These are phyloP conservation scores for Balamuthia mandrillaris DNA, from an alignment of 208 protist genomes.

Conservation along the genomic window DNA sequence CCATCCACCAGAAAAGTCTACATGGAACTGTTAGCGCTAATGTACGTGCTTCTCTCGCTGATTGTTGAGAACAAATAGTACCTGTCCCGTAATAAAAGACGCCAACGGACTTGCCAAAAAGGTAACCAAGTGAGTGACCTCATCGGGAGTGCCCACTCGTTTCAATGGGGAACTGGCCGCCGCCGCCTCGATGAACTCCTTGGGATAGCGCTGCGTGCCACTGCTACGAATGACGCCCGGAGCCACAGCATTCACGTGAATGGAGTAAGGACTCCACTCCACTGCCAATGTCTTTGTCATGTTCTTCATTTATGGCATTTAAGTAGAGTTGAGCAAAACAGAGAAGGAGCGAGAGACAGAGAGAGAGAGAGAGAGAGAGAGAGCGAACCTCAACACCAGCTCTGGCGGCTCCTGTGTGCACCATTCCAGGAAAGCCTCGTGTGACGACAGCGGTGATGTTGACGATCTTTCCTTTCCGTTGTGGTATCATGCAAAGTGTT, in stretches of 20 bases:
- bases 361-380: background rate
- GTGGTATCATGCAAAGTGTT: constrained; percentile 4
- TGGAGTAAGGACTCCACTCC: constrained; percentile 30
- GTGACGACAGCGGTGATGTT: constrained; percentile 10
- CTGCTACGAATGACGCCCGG: constrained; percentile 3
- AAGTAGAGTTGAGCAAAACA: background rate
- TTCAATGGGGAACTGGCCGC: background rate
- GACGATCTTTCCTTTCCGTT: constrained; percentile 28
- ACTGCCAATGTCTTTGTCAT: constrained; percentile 10
- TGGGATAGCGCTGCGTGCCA: constrained; percentile 3
- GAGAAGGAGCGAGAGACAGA: background rate
- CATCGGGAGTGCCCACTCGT: background rate
- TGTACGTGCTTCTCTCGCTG: background rate
- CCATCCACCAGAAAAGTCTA: background rate
- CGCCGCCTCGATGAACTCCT: background rate
- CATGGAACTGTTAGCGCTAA: background rate
- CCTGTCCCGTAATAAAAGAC: constrained; percentile 1
- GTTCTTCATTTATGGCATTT: background rate
- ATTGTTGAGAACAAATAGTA: background rate
- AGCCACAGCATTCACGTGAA: constrained; percentile 12
- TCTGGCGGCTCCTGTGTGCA: constrained; percentile 23
- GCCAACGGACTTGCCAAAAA: background rate
- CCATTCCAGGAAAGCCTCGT: constrained; percentile 36
- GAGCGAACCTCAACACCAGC: constrained; percentile 15
- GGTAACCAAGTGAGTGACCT: background rate